A percentile compares a stretch with the other conserved stretches of the same genome.
phyloP scores from a whole-genome alignment of 352 stramenopile species.

The Thalassiosira delicatula region DNA sequence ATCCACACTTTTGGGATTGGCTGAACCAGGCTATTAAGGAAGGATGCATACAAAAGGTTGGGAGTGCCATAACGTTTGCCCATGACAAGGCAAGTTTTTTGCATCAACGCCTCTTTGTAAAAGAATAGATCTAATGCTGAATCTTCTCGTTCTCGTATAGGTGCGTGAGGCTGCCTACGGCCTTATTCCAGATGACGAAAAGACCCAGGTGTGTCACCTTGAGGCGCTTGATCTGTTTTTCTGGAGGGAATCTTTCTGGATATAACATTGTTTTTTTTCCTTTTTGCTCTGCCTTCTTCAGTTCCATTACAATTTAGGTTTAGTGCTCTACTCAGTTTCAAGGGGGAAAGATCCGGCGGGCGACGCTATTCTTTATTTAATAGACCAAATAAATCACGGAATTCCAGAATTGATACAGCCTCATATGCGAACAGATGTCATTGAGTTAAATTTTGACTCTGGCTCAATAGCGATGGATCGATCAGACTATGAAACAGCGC shows the following conservation, averaged over 20 bases:
- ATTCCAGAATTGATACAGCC: conserved; percentile 9
- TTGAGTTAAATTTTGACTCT: conserved; percentile 38
- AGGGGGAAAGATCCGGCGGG: conserved; percentile 19
- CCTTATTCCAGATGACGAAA: conserved; percentile 37
- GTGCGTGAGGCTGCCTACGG: conserved; percentile 56
- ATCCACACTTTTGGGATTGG: conserved; percentile 23
- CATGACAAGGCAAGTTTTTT: conserved; percentile 59
- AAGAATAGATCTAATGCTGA: no score
- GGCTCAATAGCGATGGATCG: conserved; percentile 16
- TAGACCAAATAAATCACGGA: conserved; percentile 51
- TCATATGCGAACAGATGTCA: conserved; percentile 16
- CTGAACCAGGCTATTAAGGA: conserved; percentile 31
- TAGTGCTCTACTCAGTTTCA: conserved; percentile 22
- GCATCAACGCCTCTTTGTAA: no score
- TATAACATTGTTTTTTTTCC: background rate
- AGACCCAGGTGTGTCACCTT: conserved; percentile 19
- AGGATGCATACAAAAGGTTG: conserved; percentile 28
- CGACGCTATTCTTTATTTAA: conserved; percentile 29
- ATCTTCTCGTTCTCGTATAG: no score
- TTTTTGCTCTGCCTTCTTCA: background rate
- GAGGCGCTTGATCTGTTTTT: background rate
- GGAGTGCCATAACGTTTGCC: conserved; percentile 43
- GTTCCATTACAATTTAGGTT: conserved; percentile 53
- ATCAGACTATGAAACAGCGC: conserved; percentile 22
- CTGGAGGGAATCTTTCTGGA: background rate